Conservation (phyloP, 139 green algal genomes). For the Mesotaenium endlicherianum region DNA sequence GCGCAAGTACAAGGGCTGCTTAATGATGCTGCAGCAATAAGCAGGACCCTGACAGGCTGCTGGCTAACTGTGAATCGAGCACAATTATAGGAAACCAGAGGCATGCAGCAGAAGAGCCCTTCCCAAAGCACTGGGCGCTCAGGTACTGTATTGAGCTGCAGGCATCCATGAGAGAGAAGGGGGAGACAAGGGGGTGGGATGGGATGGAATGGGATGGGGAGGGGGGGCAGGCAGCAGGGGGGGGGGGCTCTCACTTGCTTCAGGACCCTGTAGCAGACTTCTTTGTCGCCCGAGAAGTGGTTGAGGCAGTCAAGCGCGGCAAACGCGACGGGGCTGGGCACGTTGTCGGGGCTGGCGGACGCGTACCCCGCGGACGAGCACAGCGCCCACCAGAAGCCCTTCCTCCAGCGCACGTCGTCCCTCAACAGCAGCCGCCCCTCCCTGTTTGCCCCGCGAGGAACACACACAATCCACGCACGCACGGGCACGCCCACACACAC, state of each 20-base stretch:
- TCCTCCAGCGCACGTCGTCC: conserved; percentile 44
- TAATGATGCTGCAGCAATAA: too few species aligned
- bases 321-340: conserved; percentile 22
- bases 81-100: too few species aligned
- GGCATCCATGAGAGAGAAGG: neutral
- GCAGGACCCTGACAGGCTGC: too few species aligned
- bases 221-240: neutral
- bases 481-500: too few species aligned
- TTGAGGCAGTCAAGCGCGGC: conserved; percentile 47
- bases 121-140: neutral
- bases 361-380: conserved; percentile 18
- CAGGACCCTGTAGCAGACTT: conserved; percentile 40
- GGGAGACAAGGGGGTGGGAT: neutral
- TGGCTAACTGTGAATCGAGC: too few species aligned
- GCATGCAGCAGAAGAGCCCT: too few species aligned
- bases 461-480: too few species aligned
- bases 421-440: conserved; percentile 26
- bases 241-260: conserved; percentile 19
- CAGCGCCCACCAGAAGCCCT: conserved; percentile 50
- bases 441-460: conserved; percentile 8
- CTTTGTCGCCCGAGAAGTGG: conserved; percentile 38
- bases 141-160: neutral
- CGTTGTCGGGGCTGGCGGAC: neutral
- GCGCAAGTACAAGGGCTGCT: too few species aligned
- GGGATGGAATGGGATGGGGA: neutral